Base-by-base conservation (phyloP, 2,329 filamentous ascomycete species). In the Cercospora brassicicola region DNA sequence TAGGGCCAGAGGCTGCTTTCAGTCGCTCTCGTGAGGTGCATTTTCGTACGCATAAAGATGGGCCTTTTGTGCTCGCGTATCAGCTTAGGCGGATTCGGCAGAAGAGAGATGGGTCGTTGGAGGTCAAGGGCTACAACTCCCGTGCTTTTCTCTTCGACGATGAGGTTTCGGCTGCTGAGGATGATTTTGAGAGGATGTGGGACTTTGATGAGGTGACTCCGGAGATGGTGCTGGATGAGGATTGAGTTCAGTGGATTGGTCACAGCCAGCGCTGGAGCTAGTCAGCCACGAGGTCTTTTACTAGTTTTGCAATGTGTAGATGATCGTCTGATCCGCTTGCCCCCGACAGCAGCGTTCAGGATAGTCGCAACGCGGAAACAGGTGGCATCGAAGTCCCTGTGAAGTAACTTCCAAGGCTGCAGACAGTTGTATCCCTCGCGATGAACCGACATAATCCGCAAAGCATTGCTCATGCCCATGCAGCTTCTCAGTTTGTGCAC, bases 351-450 rank as follows among this genome's bases (percentile, higher is more conserved):
- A n/a, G 28, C 28, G 5, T 56, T 56, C 4, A 56, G 7, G 4
- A 56, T 56, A 4, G 23, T 23, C 28, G 5, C 20, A 18, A 56
- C 53, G 4, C 53, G 53, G 3, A 56, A 18, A 4, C 53, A 18
- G 3, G 30, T 31, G 0, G 23, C 3, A 28, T 11, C 53, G 11
- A 9, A 31, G 9, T 56, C 26, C 8, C 9, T 56, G 13, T 42
- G 30, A 3, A 60, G n/a, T 42, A 60, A 3, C 31, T 60, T 23
- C 57, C 57, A 60, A 20, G 57, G 57, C 11, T 9, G 30, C n/a
- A 60, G 20, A 13, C 7, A 42, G 18, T 60, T 60, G 31, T 60
- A 60, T 15, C 57, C 57, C n/a, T 60, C 57, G 2, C 57, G 57
- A 4, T 7, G 20, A 7, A 39, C n/a, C 7, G 30, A 4, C 57